phyloP scores from a whole-genome alignment of 805 yeast species.

The Dipodascopsis tothii region DNA sequence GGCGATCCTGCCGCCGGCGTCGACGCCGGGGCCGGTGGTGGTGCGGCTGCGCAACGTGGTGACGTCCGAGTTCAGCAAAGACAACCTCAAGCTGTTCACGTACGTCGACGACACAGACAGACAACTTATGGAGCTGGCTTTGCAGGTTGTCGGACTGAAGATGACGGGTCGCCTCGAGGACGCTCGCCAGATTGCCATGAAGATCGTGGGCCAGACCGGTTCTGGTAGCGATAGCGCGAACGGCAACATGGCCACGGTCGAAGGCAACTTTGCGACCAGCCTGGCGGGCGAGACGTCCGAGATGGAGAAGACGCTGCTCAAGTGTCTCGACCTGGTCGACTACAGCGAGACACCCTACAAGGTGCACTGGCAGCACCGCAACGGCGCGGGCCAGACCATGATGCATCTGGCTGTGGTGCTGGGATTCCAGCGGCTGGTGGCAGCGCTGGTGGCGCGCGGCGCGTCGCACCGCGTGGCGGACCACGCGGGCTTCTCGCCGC shows the following conservation, averaged over 20 bases:
- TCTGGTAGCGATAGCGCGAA: conserved; percentile 1
- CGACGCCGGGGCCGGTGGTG: conserved; percentile 81
- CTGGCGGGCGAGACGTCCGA: conserved; percentile 22
- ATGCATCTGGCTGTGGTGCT: conserved; percentile 76
- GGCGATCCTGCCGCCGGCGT: conserved; percentile 86
- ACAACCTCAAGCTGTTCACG: conserved; percentile 58
- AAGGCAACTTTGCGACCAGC: neutral
- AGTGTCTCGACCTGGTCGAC: conserved; percentile 58
- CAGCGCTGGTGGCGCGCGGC: conserved; percentile 55
- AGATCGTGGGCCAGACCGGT: conserved; percentile 65
- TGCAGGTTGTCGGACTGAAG: conserved; percentile 92
- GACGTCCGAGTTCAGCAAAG: conserved; percentile 12
- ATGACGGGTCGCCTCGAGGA: conserved; percentile 95
- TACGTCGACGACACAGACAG: conserved; percentile 93
- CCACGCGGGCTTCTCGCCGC: conserved; percentile 73
- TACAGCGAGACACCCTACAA: conserved; percentile 38
- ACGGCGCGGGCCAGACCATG: conserved; percentile 77
- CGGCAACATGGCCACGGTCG: neutral
- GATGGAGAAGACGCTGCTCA: conserved; percentile 38
- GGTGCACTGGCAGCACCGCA: conserved; percentile 77
- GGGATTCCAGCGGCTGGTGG: conserved; percentile 57
- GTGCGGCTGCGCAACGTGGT: conserved; percentile 67
- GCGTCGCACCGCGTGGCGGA: conserved; percentile 60
- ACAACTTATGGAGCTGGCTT: conserved; percentile 86
- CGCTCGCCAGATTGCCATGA: conserved; percentile 84